phyloP scores from a whole-genome alignment of 2,329 filamentous ascomycete species.

The Davidsoniella neocaledoniae region DNA sequence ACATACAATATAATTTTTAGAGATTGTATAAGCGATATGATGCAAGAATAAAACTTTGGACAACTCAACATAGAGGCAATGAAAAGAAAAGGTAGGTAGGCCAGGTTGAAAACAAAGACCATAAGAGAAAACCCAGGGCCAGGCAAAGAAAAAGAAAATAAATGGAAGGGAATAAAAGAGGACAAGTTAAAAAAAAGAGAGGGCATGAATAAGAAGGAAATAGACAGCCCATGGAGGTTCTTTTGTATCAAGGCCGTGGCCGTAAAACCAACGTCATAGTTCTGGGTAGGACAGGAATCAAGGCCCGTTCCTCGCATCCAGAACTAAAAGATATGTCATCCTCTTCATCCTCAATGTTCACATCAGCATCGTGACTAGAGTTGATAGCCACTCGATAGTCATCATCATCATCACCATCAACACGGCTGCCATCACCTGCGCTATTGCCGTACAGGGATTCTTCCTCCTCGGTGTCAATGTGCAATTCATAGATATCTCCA shows the following conservation, averaged over 20 bases:
- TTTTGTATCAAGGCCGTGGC: neutral
- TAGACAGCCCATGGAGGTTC: too few relatives aligned
- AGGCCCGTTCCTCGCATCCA: too few relatives aligned
- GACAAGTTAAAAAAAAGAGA: too few relatives aligned
- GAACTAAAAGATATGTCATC: slow-evolving; percentile 1
- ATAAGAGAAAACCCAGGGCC: neutral
- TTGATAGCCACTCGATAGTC: neutral
- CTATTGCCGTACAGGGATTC: slow-evolving; percentile 16
- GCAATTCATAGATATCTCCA: slow-evolving; percentile 16
- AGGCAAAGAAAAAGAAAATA: neutral
- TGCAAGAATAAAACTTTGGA: neutral
- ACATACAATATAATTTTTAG: too few relatives aligned
- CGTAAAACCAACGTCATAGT: neutral
- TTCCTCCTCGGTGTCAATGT: slow-evolving; percentile 6
- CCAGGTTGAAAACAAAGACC: neutral
- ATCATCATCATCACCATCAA: slow-evolving; percentile 16
- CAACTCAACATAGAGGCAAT: neutral
- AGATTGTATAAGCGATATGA: too few relatives aligned
- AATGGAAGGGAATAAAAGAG: too few relatives aligned
- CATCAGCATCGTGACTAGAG: neutral
- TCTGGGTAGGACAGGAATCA: too few relatives aligned
- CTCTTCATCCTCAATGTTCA: neutral
- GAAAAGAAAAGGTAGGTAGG: neutral
- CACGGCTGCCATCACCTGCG: slow-evolving; percentile 19
- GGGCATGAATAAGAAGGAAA: too few relatives aligned